These are phyloP conservation scores for Lipomyces yamadae DNA, from an alignment of 805 yeast species.

Conservation along the genomic window DNA sequence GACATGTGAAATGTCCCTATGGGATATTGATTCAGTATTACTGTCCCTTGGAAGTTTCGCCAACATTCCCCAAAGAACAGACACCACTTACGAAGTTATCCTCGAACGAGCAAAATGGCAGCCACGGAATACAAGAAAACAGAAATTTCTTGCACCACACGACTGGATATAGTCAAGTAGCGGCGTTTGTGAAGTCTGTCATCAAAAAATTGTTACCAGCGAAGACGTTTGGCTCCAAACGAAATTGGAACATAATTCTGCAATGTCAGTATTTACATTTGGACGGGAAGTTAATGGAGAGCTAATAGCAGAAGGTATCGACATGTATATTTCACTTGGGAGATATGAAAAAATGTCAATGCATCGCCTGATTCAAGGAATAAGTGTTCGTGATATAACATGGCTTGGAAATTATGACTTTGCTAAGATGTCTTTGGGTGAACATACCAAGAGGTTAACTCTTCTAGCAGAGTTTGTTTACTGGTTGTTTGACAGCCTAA, in stretches of 20 bases:
- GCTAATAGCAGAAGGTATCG: slow-evolving; percentile 17
- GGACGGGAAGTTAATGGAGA: background rate
- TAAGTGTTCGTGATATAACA: slow-evolving; percentile 53
- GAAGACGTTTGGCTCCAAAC: slow-evolving; percentile 16
- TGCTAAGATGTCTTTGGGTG: slow-evolving; percentile 49
- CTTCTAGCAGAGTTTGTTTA: slow-evolving; percentile 52
- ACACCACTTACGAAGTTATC: background rate
- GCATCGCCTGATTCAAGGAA: slow-evolving; percentile 44
- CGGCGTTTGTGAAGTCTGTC: slow-evolving; percentile 18
- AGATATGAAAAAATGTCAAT: slow-evolving; percentile 49
- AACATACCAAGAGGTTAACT: slow-evolving; percentile 47
- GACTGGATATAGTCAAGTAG: slow-evolving; percentile 16
- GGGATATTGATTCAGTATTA: slow-evolving; percentile 18
- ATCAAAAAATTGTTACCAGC: slow-evolving; percentile 21
- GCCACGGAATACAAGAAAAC: background rate
- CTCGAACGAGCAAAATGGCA: background rate
- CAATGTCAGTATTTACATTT: slow-evolving; percentile 10
- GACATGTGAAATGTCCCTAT: slow-evolving; percentile 13
- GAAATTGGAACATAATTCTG: slow-evolving; percentile 7
- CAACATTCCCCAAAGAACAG: background rate
- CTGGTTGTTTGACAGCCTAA: slow-evolving; percentile 62
- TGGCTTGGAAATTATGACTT: slow-evolving; percentile 57
- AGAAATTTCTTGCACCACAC: slow-evolving; percentile 3
- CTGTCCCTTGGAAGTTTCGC: slow-evolving; percentile 16
- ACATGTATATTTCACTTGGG: slow-evolving; percentile 47